Conservation (phyloP, 2,329 filamentous ascomycete species). For the Exophiala xenobiotica region DNA sequence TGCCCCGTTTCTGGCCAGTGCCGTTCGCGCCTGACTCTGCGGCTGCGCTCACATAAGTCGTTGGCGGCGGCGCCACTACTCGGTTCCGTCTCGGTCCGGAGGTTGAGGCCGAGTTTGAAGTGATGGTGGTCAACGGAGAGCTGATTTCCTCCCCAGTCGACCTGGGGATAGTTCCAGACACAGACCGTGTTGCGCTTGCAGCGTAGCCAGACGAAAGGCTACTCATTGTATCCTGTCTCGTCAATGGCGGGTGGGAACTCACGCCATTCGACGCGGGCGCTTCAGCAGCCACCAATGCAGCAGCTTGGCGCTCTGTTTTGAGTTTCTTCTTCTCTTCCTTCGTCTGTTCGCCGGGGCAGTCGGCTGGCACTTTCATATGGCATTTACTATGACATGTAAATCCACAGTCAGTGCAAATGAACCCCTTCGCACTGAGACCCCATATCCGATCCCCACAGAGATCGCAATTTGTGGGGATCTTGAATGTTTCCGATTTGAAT, state of each 20-base stretch:
- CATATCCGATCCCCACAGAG: slow-evolving; percentile 95
- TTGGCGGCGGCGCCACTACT: slow-evolving; percentile 82
- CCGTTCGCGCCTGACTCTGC: slow-evolving; percentile 42
- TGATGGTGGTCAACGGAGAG: slow-evolving; percentile 38
- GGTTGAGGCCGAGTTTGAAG: slow-evolving; percentile 34
- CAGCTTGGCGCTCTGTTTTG: slow-evolving; percentile 79
- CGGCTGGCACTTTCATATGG: slow-evolving; percentile 96
- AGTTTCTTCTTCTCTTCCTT: slow-evolving; percentile 96
- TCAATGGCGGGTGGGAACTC: slow-evolving; percentile 57
- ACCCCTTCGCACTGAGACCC: slow-evolving; percentile 94
- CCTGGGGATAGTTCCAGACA: slow-evolving; percentile 59
- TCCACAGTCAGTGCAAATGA: slow-evolving; percentile 92
- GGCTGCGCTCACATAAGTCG: slow-evolving; percentile 71
- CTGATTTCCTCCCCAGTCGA: slow-evolving; percentile 48
- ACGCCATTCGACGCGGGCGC: slow-evolving; percentile 50
- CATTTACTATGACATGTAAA: slow-evolving; percentile 99
- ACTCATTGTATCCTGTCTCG: slow-evolving; percentile 82
- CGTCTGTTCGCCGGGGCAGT: slow-evolving; percentile 87
- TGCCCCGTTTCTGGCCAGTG: slow-evolving; percentile 64
- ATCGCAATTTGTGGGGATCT: slow-evolving; percentile 98
- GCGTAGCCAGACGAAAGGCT: slow-evolving; percentile 87
- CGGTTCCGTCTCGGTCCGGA: slow-evolving; percentile 58
- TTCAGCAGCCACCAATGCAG: slow-evolving; percentile 60
- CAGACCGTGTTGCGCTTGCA: slow-evolving; percentile 72
- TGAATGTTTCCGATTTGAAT: slow-evolving; percentile 98